Base-by-base conservation (phyloP, 768 basidiomycete species). In the Naematelia encephala region DNA sequence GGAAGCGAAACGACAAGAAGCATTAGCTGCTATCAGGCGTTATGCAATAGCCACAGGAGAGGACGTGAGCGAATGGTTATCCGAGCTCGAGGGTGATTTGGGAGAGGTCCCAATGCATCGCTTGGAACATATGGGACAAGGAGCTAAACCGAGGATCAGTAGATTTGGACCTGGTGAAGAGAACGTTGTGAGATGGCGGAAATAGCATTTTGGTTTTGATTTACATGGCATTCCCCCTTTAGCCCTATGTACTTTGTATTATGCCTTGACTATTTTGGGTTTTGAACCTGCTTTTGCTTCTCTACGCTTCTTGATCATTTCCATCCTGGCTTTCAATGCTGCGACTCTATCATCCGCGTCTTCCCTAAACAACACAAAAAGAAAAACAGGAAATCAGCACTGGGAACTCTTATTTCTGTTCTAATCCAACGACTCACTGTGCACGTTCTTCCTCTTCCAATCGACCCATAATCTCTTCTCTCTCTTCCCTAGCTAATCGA, bases 391-490 rank as follows among this genome's bases (percentile, higher is more conserved):
- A 10, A 1, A 27, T 25, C 21, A 22, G 3, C 50, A 29, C 26
- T 14, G n/a, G n/a, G n/a, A n/a, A n/a, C n/a, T n/a, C n/a, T n/a
- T n/a, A n/a, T n/a, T n/a, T n/a, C n/a, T n/a, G n/a, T n/a, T n/a
- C n/a, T n/a, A n/a, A n/a, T n/a, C n/a, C n/a, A n/a, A n/a, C n/a
- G 12, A 70, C 74, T 72, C 48, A 76, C 74, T 76, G 75, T 30
- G 73, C 75, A 45, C 75, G 49, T 44, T 70, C 63, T 54, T 76
- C 73, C 50, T 74, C 75, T 51, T 74, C 72, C 49, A 76, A 57
- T 23, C 75, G 50, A 48, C 59, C 53, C 54, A 76, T 68, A 26
- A 76, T 74, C 63, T 74, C 75, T 54, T 76, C 75, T 61, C 66
- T 66, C 55, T 76, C 75, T 55, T 76, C 72, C 29, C 68, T 51